A percentile compares a stretch with the other conserved stretches of the same genome.
phyloP scores from a whole-genome alignment of 202 grass and related monocot genomes.

The Saccharum hybrid region DNA sequence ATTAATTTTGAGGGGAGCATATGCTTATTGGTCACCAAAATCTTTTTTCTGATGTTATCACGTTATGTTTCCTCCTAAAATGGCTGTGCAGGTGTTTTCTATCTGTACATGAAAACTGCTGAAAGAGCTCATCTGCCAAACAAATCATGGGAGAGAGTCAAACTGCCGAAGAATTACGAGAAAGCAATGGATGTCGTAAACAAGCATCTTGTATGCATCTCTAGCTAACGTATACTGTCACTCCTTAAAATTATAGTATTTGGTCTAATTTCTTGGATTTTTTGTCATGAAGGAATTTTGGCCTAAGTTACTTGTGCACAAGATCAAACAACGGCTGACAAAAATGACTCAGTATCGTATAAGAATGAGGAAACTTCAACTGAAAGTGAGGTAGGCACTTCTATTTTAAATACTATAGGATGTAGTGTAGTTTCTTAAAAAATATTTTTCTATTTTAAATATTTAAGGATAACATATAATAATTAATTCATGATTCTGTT shows the following conservation, averaged over 20 bases:
- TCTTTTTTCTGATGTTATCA: background rate
- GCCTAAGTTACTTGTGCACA: conserved; percentile 95
- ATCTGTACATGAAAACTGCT: conserved; percentile 95
- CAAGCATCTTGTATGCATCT: conserved; percentile 61
- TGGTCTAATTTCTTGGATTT: conserved; percentile 30
- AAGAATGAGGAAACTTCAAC: conserved; percentile 90
- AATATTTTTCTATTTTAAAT: no score
- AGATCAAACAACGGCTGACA: conserved; percentile 84
- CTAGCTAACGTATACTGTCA: conserved; percentile 30
- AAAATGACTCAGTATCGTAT: conserved; percentile 99
- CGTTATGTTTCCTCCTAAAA: conserved; percentile 1
- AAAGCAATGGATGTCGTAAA: conserved; percentile 78
- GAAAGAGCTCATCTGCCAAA: conserved; percentile 95
- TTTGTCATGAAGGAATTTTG: conserved; percentile 70
- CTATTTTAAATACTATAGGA: background rate
- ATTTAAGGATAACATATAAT: background rate
- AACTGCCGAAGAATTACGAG: conserved; percentile 90
- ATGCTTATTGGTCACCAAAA: background rate
- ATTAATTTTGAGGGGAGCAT: background rate
- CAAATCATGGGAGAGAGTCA: conserved; percentile 92
- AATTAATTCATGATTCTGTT: conserved; percentile 5
- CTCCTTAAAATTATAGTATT: background rate
- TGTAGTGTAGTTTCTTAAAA: conserved; percentile 3
- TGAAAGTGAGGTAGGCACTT: conserved; percentile 88
- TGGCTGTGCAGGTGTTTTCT: conserved; percentile 74